Percentiles rank a stretch among this genome's conserved stretches.
Evolutionary conservation across 1,284 basidiomycete species (phyloP).

Genomic region (Ganoderma leucocontextum): DNA sequence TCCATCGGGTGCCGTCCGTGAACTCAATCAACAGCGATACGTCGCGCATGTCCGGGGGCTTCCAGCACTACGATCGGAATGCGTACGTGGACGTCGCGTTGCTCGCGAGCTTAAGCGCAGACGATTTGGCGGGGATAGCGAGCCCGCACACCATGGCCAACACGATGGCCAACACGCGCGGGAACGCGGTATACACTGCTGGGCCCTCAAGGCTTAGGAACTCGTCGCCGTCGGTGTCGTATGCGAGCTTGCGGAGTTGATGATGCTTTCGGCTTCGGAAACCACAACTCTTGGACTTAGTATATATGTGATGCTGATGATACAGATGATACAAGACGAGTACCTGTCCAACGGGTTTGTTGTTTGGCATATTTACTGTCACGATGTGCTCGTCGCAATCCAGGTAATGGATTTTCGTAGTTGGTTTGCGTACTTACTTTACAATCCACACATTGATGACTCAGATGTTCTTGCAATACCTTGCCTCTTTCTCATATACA

Average conservation of each 20-base stretch:
- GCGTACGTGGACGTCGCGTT: constrained; percentile 43
- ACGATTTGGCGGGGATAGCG: constrained; percentile 37
- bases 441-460: constrained; percentile 5
- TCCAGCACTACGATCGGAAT: constrained; percentile 39
- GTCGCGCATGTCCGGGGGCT: constrained; percentile 37
- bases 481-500: neutral
- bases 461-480: neutral
- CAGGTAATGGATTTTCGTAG: neutral
- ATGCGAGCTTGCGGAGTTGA: constrained; percentile 32
- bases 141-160: constrained; percentile 40
- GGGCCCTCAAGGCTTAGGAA: constrained; percentile 22
- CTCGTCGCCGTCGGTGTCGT: constrained; percentile 36
- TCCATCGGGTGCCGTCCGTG: constrained; percentile 39
- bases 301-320: constrained; percentile 1
- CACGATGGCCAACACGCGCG: constrained; percentile 41
- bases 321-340: neutral
- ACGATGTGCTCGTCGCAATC: neutral
- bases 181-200: constrained; percentile 32
- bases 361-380: constrained; percentile 15
- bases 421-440: constrained; percentile 7
- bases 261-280: neutral
- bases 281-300: neutral
- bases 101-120: constrained; percentile 39
- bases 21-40: constrained; percentile 38
- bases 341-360: neutral